A percentile compares a stretch with the other conserved stretches of the same genome.
Conservation (phyloP, 495 filamentous ascomycete genomes). For the Trichoderma parareesei region DNA sequence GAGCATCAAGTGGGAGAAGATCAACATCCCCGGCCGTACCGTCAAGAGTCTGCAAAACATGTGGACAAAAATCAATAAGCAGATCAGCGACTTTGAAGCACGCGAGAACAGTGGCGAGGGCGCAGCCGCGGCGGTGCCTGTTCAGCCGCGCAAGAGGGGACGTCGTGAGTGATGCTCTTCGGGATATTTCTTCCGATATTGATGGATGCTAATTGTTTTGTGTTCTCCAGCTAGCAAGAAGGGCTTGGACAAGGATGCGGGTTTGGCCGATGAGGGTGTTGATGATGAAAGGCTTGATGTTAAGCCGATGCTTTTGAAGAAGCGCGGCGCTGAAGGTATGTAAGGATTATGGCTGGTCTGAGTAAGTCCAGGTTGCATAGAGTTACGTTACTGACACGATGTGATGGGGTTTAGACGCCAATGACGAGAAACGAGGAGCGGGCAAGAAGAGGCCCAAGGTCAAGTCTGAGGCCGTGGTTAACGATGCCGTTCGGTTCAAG, state of each 20-base stretch:
- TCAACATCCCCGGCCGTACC: slow-evolving; percentile 22
- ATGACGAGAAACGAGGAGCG: not conserved
- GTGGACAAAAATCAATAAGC: slow-evolving; percentile 16
- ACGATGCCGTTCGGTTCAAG: not conserved
- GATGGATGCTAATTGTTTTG: not conserved
- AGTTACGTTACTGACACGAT: not conserved
- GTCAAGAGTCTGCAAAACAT: slow-evolving; percentile 16
- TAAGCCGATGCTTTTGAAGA: not conserved
- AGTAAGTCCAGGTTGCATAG: too few relatives aligned
- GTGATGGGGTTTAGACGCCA: not conserved
- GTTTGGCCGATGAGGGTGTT: not conserved
- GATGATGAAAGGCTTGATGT: not conserved
- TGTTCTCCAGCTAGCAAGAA: not conserved
- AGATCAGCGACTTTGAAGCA: slow-evolving; percentile 12
- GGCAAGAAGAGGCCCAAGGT: not conserved
- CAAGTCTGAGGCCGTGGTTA: not conserved
- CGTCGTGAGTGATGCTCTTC: not conserved
- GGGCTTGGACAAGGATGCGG: not conserved
- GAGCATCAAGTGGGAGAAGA: slow-evolving; percentile 1
- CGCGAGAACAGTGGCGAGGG: not conserved
- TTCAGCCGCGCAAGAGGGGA: not conserved
- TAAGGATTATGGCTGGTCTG: not conserved
- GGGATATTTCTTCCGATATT: not conserved
- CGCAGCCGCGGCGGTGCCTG: not conserved
- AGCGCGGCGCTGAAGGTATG: slow-evolving; percentile 1